Evolutionary conservation across 257 asterid genomes (phyloP).

Genomic region (Scutellaria galericulata): DNA sequence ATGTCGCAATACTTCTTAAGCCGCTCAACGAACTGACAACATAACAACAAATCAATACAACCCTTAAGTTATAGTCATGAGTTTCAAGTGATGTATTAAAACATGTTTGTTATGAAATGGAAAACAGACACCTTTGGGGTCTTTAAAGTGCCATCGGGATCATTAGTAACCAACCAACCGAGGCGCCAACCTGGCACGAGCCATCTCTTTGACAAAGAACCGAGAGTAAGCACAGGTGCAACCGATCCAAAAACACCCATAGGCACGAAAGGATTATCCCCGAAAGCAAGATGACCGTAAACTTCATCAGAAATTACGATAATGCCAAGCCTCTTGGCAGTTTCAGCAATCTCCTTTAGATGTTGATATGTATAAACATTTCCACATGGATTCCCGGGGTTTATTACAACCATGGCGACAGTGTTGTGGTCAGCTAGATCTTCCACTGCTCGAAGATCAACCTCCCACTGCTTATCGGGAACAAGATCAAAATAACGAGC

Average conservation of each 20-base stretch:
- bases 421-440: slow-evolving; percentile 81
- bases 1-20: slow-evolving; percentile 80
- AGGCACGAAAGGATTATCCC: slow-evolving; percentile 72
- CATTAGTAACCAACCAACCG: slow-evolving; percentile 84
- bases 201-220: slow-evolving; percentile 92
- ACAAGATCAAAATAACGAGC: slow-evolving; percentile 67
- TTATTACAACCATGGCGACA: slow-evolving; percentile 71
- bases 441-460: slow-evolving; percentile 66
- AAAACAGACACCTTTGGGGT: slow-evolving; percentile 70
- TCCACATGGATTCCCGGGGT: slow-evolving; percentile 97
- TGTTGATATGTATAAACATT: slow-evolving; percentile 69
- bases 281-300: slow-evolving; percentile 85
- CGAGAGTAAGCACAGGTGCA: slow-evolving; percentile 77
- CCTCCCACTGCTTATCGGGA: slow-evolving; percentile 74
- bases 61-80: too few species aligned
- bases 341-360: slow-evolving; percentile 78
- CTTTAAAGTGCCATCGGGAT: slow-evolving; percentile 60
- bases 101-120: neutral
- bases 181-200: slow-evolving; percentile 95
- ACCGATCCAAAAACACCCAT: slow-evolving; percentile 82
- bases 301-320: slow-evolving; percentile 85
- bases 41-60: neutral
- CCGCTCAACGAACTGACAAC: slow-evolving; percentile 71
- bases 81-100: too few species aligned
- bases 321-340: slow-evolving; percentile 67